Conservation (phyloP, 2,329 filamentous ascomycete species). For the Zelopaecilomyces penicillatus region DNA sequence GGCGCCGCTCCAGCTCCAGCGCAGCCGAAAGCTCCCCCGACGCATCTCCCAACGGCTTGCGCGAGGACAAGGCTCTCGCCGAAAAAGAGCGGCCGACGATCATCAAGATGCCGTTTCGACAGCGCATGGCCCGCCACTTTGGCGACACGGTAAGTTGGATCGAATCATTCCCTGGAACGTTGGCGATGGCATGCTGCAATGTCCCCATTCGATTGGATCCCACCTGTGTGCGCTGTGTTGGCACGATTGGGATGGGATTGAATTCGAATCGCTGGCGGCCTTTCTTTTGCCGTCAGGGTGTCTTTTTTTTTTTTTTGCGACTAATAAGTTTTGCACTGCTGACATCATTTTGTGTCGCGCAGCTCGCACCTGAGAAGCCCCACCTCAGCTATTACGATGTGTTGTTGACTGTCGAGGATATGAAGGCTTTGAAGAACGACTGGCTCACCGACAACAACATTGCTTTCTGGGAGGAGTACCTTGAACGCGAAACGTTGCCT, state of each 20-base stretch:
- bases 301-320: not conserved
- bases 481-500: constrained; percentile 80
- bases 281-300: too few relatives aligned
- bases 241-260: too few relatives aligned
- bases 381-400: constrained; percentile 35
- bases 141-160: constrained; percentile 35
- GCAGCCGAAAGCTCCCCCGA: constrained; percentile 3
- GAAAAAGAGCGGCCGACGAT: constrained; percentile 10
- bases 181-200: too few relatives aligned
- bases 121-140: constrained; percentile 38
- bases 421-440: constrained; percentile 80
- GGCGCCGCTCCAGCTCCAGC: not conserved
- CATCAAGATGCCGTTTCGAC: constrained; percentile 29
- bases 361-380: constrained; percentile 41
- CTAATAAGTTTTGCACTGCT: not conserved
- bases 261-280: too few relatives aligned
- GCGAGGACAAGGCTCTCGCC: not conserved
- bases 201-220: too few relatives aligned
- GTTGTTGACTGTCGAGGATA: constrained; percentile 72
- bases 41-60: constrained; percentile 5
- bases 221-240: too few relatives aligned
- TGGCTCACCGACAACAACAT: constrained; percentile 98
- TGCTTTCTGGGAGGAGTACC: constrained; percentile 94
- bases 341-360: constrained; percentile 5
- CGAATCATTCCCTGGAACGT: not conserved